These are phyloP conservation scores for Cytospora paraplurivora DNA, from an alignment of 2,329 filamentous ascomycete species.

Conservation along the genomic window DNA sequence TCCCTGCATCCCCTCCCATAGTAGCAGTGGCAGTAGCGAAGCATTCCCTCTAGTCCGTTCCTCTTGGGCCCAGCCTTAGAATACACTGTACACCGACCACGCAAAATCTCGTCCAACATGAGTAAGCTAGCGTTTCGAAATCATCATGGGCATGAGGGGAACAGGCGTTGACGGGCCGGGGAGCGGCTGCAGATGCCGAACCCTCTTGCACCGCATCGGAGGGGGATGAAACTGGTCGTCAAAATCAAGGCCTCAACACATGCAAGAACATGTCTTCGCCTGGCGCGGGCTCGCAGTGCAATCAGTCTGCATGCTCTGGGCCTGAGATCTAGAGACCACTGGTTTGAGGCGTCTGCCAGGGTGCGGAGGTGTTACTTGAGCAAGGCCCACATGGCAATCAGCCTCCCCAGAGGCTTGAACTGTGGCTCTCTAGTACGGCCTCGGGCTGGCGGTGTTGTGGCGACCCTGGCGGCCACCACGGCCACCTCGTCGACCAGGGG, in stretches of 20 bases:
- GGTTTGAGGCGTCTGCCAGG: neutral
- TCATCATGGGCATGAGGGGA: neutral
- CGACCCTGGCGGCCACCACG: slow-evolving; percentile 26
- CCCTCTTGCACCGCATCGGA: neutral
- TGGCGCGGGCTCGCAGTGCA: neutral
- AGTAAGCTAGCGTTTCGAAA: neutral
- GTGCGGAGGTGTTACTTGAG: neutral
- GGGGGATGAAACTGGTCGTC: neutral
- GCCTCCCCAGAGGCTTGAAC: neutral
- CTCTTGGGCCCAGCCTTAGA: slow-evolving; percentile 2
- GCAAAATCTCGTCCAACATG: neutral
- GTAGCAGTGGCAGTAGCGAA: neutral
- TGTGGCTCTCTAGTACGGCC: slow-evolving; percentile 19
- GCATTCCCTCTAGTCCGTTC: neutral
- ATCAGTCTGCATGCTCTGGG: neutral
- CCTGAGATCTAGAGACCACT: neutral
- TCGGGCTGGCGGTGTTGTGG: slow-evolving; percentile 27
- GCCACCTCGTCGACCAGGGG: slow-evolving; percentile 25
- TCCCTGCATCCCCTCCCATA: neutral
- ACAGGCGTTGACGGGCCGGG: neutral
- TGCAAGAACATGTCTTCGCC: neutral
- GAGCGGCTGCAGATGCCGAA: neutral
- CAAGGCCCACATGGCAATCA: neutral
- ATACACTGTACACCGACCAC: slow-evolving; percentile 5
- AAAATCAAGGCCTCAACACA: neutral